phyloP scores from a whole-genome alignment of 495 filamentous ascomycete species.

The Beverwykella pulmonaria region DNA sequence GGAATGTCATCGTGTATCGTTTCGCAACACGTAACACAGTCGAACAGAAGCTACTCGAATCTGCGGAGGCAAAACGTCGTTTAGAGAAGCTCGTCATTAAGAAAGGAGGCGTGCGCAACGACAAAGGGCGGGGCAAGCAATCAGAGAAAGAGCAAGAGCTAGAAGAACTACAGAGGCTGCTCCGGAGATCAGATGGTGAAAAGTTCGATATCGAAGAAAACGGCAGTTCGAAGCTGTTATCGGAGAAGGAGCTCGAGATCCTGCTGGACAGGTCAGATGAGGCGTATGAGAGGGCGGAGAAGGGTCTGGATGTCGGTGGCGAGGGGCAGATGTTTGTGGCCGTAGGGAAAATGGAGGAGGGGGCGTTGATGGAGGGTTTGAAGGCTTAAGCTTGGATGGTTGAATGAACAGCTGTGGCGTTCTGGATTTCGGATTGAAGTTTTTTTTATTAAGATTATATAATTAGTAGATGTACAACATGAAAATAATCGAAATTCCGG shows the following conservation, averaged over 20 bases:
- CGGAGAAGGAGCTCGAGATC: conserved; percentile 73
- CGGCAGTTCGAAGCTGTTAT: conserved; percentile 65
- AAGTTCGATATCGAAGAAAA: conserved; percentile 58
- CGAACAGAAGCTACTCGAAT: conserved; percentile 83
- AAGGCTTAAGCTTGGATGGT: conserved; percentile 22
- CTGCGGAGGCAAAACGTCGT: conserved; percentile 89
- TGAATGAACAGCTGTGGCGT: background rate
- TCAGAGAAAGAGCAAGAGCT: conserved; percentile 54
- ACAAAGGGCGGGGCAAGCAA: conserved; percentile 52
- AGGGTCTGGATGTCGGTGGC: conserved; percentile 62
- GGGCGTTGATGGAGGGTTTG: conserved; percentile 47
- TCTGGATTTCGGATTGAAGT: background rate
- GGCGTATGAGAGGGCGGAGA: conserved; percentile 77
- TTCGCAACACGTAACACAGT: conserved; percentile 92
- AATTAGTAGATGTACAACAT: too few relatives aligned
- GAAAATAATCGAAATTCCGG: too few relatives aligned
- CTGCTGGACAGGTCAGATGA: conserved; percentile 84
- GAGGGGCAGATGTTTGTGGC: conserved; percentile 61
- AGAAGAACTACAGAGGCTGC: conserved; percentile 61
- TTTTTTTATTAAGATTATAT: background rate
- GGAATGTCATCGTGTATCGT: conserved; percentile 91
- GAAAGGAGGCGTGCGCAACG: conserved; percentile 74
- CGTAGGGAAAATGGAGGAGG: conserved; percentile 63
- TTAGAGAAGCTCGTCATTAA: conserved; percentile 94
- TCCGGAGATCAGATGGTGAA: conserved; percentile 63